Conservation (phyloP, 169 alveolate species). For the Babesia bigemina region DNA sequence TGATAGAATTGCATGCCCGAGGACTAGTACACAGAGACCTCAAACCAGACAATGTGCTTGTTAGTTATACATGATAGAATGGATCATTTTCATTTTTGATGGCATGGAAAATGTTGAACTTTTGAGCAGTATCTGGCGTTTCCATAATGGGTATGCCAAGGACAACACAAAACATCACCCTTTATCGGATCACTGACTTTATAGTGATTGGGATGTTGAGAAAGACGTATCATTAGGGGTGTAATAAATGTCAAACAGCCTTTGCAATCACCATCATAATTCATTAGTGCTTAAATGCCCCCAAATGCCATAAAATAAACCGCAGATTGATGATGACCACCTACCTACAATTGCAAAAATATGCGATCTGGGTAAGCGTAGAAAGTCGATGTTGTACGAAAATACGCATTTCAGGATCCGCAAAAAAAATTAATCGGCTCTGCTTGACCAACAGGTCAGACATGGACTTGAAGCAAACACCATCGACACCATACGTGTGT, state of each 20-base stretch:
- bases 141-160: background rate
- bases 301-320: no score
- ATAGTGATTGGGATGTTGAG: background rate
- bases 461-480: constrained; percentile 43
- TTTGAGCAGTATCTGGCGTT: background rate
- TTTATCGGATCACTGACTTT: background rate
- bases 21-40: constrained; percentile 76
- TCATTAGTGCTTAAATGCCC: no score
- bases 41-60: constrained; percentile 78
- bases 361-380: constrained; percentile 71
- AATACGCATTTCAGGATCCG: constrained; percentile 11
- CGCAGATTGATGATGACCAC: constrained; percentile 67
- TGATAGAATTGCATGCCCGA: constrained; percentile 67
- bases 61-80: constrained; percentile 10
- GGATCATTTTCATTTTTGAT: background rate
- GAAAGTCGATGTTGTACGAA: background rate
- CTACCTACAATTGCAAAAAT: constrained; percentile 65
- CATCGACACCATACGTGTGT: constrained; percentile 77
- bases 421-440: constrained; percentile 26
- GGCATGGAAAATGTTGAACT: background rate
- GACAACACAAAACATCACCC: no score
- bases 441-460: constrained; percentile 61
- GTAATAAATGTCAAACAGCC: no score
- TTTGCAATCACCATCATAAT: no score
- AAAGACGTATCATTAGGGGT: no score